Evolutionary conservation across 1,284 basidiomycete species (phyloP).

Genomic region (Cutaneotrichosporon daszewskae): DNA sequence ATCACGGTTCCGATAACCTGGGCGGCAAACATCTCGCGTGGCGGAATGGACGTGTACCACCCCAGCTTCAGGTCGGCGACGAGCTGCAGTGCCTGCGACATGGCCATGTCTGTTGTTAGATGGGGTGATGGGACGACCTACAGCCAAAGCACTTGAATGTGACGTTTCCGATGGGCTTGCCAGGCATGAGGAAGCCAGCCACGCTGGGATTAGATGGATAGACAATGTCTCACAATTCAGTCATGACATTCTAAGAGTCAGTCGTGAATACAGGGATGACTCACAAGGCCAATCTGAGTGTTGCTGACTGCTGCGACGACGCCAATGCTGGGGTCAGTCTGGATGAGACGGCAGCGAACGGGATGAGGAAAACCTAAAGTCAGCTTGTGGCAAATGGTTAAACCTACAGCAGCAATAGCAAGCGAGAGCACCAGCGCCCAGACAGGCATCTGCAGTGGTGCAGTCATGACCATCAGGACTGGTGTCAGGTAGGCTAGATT

Average conservation of each 20-base stretch:
- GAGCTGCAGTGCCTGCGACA: slow-evolving; percentile 48
- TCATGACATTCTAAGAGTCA: slow-evolving; percentile 46
- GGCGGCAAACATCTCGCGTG: slow-evolving; percentile 50
- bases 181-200: slow-evolving; percentile 51
- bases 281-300: slow-evolving; percentile 48
- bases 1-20: slow-evolving; percentile 51
- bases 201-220: slow-evolving; percentile 27
- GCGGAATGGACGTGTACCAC: slow-evolving; percentile 46
- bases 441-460: slow-evolving; percentile 51
- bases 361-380: slow-evolving; percentile 41
- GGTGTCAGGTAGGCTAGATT: slow-evolving; percentile 3
- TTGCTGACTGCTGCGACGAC: slow-evolving; percentile 52
- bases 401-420: slow-evolving; percentile 44
- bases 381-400: background rate
- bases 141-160: slow-evolving; percentile 48
- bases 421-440: slow-evolving; percentile 51
- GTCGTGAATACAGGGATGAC: background rate
- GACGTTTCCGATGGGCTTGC: slow-evolving; percentile 52
- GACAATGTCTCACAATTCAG: slow-evolving; percentile 44
- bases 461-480: slow-evolving; percentile 48
- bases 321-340: too few species aligned
- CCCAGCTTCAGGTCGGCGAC: slow-evolving; percentile 51
- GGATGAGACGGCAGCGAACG: too few species aligned
- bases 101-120: slow-evolving; percentile 46
- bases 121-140: slow-evolving; percentile 19